Evolutionary conservation across 768 basidiomycete genomes (phyloP), one percentile per base, ranked within the genome.

Genomic region (Pulveroboletus sp.): DNA sequence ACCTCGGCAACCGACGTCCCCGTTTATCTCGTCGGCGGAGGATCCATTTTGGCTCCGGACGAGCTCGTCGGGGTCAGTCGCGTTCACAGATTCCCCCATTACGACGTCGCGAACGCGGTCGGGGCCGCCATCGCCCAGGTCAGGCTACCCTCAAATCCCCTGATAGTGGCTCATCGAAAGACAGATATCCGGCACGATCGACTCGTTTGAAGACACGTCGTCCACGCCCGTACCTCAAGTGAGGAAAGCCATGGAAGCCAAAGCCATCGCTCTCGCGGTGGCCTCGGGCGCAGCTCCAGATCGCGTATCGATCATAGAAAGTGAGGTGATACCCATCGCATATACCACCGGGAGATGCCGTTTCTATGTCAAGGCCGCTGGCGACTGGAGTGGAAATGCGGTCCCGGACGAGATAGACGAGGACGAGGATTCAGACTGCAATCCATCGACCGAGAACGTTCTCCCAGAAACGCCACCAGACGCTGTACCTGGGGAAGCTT

Each of bases 21-120:
- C 22, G 72, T 84, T 11, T 73, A 83, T 24, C 73, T 86, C 2
- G 84, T 85, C 31, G 84, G 84, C 20, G 84, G 84, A 14, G 83
- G 84, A 5, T 77, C 80, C 0, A 78, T 85, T 55, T 70, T 86
- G 29, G 72, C 77, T 10, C 82, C 84, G 0, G 64, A 72, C 9
- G 43, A 64, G 10, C 71, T 86, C 0, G 66, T 62, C 27, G 84
- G 84, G 9, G 76, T 83, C 5, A 73, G 71, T 43, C 71, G 70
- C 45, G 72, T 82, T 16, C 70, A 78, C 46, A 68, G 73, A 13
- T 77, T 76, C 24, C 76, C 76, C 0, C 73, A 72, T 62, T 74
- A 71, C 53, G 75, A 76, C 41, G 79, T 82, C 31, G 82, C 83
- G 10, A 82, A 84, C 47, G 82, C 83, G 7, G 77, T 83, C 3